Percentiles rank a stretch among this genome's conserved stretches.
phyloP scores from a whole-genome alignment of 2,329 filamentous ascomycete genomes.

The Phyllosticta citribraziliensis region DNA sequence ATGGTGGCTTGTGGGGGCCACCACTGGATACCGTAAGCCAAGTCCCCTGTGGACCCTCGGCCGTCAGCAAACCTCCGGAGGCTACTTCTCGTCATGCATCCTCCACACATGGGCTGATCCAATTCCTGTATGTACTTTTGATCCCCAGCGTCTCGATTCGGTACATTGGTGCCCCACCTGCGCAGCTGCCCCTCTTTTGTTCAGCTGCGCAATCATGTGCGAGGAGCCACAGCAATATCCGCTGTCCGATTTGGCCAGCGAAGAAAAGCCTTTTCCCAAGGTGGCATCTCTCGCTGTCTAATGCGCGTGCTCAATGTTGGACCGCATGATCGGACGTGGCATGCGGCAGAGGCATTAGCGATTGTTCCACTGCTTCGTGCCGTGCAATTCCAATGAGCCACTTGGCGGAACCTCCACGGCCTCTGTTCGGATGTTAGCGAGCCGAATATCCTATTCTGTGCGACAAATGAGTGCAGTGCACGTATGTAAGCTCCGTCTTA shows the following conservation, averaged over 20 bases:
- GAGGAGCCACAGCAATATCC: not conserved
- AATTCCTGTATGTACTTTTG: not conserved
- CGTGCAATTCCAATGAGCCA: not conserved
- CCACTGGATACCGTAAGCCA: not conserved
- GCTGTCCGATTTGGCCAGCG: not conserved
- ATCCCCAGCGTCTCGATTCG: not conserved
- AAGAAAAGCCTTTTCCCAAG: not conserved
- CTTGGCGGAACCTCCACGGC: not conserved
- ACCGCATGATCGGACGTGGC: not conserved
- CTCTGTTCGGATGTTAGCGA: not conserved
- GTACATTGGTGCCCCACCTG: not conserved
- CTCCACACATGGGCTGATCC: not conserved
- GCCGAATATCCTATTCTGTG: not conserved
- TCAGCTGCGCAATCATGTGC: not conserved
- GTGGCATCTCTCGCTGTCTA: not conserved
- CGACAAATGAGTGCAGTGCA: not conserved
- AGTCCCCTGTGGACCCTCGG: not conserved
- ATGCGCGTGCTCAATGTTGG: not conserved
- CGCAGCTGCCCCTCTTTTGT: not conserved
- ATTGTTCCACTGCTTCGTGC: not conserved
- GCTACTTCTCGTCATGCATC: not conserved
- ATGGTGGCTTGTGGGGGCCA: not conserved
- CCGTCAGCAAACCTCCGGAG: not conserved
- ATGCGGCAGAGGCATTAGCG: not conserved
- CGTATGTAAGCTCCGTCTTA: conserved; percentile 8